Evolutionary conservation across 805 yeast species (phyloP).

Genomic region (Barnettozyma californica): DNA sequence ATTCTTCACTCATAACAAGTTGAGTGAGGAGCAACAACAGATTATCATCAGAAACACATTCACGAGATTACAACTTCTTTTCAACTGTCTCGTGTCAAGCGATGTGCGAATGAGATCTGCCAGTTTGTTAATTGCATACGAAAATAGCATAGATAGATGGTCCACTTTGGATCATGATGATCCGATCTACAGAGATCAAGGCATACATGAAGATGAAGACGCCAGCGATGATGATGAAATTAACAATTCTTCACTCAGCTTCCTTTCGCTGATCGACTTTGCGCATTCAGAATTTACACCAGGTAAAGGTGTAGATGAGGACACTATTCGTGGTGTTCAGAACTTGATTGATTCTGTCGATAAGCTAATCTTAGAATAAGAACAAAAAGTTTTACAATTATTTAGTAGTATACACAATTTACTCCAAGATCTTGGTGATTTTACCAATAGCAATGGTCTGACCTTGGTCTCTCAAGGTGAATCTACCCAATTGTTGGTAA

Average conservation of each 20-base stretch:
- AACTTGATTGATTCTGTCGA: conserved; percentile 46
- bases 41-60: conserved; percentile 41
- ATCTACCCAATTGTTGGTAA: conserved; percentile 95
- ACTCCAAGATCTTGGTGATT: conserved; percentile 77
- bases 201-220: conserved; percentile 29
- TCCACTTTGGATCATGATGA: conserved; percentile 37
- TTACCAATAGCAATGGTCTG: conserved; percentile 97
- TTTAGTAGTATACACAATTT: conserved; percentile 2
- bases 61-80: conserved; percentile 59
- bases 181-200: conserved; percentile 30
- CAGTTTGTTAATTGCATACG: conserved; percentile 69
- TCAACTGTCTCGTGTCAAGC: conserved; percentile 54
- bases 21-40: conserved; percentile 29
- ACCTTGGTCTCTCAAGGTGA: conserved; percentile 98
- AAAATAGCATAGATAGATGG: conserved; percentile 59
- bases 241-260: conserved; percentile 36
- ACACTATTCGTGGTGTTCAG: conserved; percentile 64
- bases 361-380: conserved; percentile 7
- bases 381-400: background rate
- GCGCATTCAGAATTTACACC: conserved; percentile 73
- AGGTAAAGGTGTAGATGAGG: conserved; percentile 67
- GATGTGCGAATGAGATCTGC: conserved; percentile 68
- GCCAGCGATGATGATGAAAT: conserved; percentile 30
- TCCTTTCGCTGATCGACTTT: conserved; percentile 75
- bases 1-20: conserved; percentile 38